Percentiles rank a stretch among this genome's conserved stretches.
phyloP scores from a whole-genome alignment of 805 yeast genomes.

The Sugiyamaella lignohabitans region DNA sequence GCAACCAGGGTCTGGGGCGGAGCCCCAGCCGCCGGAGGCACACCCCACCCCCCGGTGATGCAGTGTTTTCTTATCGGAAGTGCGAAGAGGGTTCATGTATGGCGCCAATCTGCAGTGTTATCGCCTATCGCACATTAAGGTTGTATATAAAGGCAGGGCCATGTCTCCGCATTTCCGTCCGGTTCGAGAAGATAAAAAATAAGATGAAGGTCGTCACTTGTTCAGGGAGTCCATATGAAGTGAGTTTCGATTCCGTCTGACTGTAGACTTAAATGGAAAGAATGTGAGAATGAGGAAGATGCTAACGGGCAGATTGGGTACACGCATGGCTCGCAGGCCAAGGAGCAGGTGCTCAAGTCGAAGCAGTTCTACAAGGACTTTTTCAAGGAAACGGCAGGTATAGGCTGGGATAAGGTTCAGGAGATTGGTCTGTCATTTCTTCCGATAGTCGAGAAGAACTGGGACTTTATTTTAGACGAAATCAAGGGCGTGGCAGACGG shows the following conservation, averaged over 20 bases:
- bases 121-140: too few relatives aligned
- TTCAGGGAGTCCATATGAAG: slow-evolving; percentile 17
- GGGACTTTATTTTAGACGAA: slow-evolving; percentile 34
- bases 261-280: too few relatives aligned
- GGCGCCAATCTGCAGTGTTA: too few relatives aligned
- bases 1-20: too few relatives aligned
- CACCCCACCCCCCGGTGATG: too few relatives aligned
- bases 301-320: slow-evolving; percentile 15
- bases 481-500: slow-evolving; percentile 37
- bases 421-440: slow-evolving; percentile 27
- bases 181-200: too few relatives aligned
- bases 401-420: slow-evolving; percentile 31
- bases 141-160: too few relatives aligned
- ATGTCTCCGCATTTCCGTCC: too few relatives aligned
- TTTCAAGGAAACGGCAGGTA: slow-evolving; percentile 22
- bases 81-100: too few relatives aligned
- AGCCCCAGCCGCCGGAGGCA: too few relatives aligned
- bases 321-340: slow-evolving; percentile 34
- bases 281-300: neutral
- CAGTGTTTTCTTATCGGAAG: too few relatives aligned
- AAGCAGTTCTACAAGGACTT: slow-evolving; percentile 29
- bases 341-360: slow-evolving; percentile 27
- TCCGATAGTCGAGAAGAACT: slow-evolving; percentile 25
- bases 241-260: slow-evolving; percentile 17
- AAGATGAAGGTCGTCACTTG: slow-evolving; percentile 14